Evolutionary conservation across 371 early-diverging fungal species (phyloP).

Genomic region (Zopfochytrium polystomum): DNA sequence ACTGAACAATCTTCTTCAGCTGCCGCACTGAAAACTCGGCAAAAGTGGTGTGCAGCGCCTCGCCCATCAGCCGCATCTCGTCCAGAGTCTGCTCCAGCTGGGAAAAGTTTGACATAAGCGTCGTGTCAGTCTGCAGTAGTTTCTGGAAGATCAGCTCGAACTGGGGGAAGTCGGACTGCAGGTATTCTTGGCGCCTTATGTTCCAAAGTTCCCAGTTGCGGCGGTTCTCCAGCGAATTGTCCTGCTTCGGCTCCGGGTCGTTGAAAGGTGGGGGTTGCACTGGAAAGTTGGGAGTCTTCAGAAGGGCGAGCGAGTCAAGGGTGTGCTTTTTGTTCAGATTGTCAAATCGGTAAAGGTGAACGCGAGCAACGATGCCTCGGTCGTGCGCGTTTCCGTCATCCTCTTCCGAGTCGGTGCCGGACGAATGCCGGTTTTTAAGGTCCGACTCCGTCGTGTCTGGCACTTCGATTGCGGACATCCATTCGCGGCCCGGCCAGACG

Average conservation of each 20-base stretch:
- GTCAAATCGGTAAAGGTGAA: constrained; percentile 42
- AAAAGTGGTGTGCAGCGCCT: constrained; percentile 29
- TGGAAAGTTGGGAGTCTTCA: constrained; percentile 32
- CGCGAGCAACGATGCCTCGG: constrained; percentile 27
- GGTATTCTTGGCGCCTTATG: constrained; percentile 14
- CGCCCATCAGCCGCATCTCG: constrained; percentile 37
- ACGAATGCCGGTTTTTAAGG: constrained; percentile 11
- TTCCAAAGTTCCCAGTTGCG: constrained; percentile 31
- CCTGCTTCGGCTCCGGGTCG: constrained; percentile 34
- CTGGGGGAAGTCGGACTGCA: constrained; percentile 27
- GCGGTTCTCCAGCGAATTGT: constrained; percentile 14
- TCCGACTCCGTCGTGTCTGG: constrained; percentile 25
- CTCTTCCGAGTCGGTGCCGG: no score
- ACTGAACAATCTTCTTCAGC: constrained; percentile 27
- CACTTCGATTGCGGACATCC: constrained; percentile 28
- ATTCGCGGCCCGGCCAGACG: constrained; percentile 38
- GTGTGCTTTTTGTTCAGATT: constrained; percentile 21
- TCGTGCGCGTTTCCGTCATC: no score
- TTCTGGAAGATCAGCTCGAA: constrained; percentile 32
- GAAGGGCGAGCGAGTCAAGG: constrained; percentile 36
- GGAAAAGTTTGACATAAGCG: constrained; percentile 5
- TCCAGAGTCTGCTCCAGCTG: constrained; percentile 32
- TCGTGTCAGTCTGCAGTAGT: constrained; percentile 20
- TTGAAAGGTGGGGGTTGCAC: constrained; percentile 14
- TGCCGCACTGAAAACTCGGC: constrained; percentile 22